Base-by-base conservation (phyloP, 345 rosid genomes). In the Aquilaria malaccensis region DNA sequence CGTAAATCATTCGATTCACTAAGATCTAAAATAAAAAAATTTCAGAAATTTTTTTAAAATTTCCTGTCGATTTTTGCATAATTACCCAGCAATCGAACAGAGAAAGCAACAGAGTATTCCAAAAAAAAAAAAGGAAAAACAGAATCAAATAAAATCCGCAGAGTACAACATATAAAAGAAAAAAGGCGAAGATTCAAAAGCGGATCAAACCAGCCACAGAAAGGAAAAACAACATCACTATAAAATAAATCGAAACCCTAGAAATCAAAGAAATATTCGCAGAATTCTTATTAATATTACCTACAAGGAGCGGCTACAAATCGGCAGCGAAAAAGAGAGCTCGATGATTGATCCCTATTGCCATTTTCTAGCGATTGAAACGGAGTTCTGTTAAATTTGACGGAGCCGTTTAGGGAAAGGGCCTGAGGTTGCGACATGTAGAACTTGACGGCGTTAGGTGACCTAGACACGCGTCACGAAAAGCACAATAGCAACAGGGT, bases 341-440 rank as follows among this genome's bases (percentile, higher is more conserved):
- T 50, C 33, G 48, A 64, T 55, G 62, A 67, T 56, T 61, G 77
- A 72, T 76, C 72, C 80, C 77, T 70, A 52, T 13, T 56, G 47
- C 77, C 72, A 52, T 13, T 56, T 50, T 50, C 58, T 61, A 69
- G 55, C 60, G 72, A 67, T 53, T 33, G 55, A 45, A 51, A 70
- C 77, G 71, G 73, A 59, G 65, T 67, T 37, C 67, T 31, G 74
- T 65, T 72, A 64, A 70, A 65, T 72, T 68, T 73, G 81, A 80
- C 81, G 81, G 78, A 50, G 70, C 30, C 32, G 55, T 14, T 15
- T 13, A 3, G 46, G 67, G 57, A 67, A 69, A 59, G 43, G 41
- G 6, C 12, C 12, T 55, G 30, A 14, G 10, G 10, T 37, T 22
- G 52, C 62, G 61, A 49, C 55, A 66, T 11, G 60, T 12, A 46